These are phyloP conservation scores for Thymus quinquecostatus DNA, from an alignment of 257 asterid genomes.

Conservation along the genomic window DNA sequence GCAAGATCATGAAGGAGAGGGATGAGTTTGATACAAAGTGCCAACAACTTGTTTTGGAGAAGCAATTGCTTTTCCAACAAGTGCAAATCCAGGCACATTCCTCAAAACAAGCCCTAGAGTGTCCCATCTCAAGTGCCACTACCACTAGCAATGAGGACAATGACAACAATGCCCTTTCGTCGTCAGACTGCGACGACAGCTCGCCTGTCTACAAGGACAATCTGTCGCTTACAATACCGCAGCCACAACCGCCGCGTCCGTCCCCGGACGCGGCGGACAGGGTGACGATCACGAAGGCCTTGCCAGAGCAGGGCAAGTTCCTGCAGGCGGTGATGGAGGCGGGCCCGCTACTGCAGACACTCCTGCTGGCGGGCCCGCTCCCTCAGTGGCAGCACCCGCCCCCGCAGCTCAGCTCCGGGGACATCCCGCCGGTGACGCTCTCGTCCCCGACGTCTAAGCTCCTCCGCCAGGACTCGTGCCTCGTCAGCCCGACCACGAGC, in stretches of 20 bases:
- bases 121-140: conserved; percentile 53
- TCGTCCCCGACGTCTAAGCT: conserved; percentile 46
- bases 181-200: conserved; percentile 60
- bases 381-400: conserved; percentile 99
- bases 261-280: conserved; percentile 37
- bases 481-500: conserved; percentile 34
- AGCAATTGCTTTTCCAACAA: conserved; percentile 55
- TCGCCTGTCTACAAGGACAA: conserved; percentile 18
- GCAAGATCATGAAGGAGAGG: conserved; percentile 60
- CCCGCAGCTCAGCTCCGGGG: conserved; percentile 79
- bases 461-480: conserved; percentile 52
- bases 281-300: conserved; percentile 42
- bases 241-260: background rate
- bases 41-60: conserved; percentile 51
- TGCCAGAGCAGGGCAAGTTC: conserved; percentile 88
- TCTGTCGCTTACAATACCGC: conserved; percentile 22
- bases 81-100: conserved; percentile 37
- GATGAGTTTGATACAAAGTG: conserved; percentile 67
- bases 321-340: conserved; percentile 90
- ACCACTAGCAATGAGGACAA: conserved; percentile 59
- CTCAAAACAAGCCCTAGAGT: conserved; percentile 32
- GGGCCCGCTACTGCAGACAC: conserved; percentile 91
- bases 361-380: conserved; percentile 90
- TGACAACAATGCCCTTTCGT: conserved; percentile 46
- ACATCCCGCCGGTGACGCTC: conserved; percentile 89